Base-by-base conservation (phyloP, 2,329 filamentous ascomycete species). In the Epichloe brachyelytri region DNA sequence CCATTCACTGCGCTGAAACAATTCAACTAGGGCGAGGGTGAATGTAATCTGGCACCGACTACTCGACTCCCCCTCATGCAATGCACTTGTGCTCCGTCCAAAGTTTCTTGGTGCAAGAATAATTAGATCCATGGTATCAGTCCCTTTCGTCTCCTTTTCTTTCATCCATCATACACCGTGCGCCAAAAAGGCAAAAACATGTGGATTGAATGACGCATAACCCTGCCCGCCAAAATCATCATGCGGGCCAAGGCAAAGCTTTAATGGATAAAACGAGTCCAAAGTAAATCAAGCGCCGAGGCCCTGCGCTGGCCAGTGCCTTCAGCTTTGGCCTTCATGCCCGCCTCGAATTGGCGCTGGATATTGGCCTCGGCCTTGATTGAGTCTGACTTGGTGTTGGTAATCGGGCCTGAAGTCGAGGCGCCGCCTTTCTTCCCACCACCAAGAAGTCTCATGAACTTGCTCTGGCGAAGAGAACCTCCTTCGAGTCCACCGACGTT, bases 381-480 rank as follows among this genome's bases (percentile, higher is more conserved):
- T 38, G 62, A 68, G 55, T 64, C 60, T 7, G 63, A 58, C 58
- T 65, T 59, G 58, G 54, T 56, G 57, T 64, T 59, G 48, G 58
- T 49, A 22, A 46, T 38, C 33, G 41, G 39, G 43, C 53, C 50
- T 20, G 57, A 50, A 0, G 58, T 52, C 6, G 56, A 60, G 33
- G 60, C 63, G 19, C 67, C 65, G 22, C 65, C 65, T 61, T 75
- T 78, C 54, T 72, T 76, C 2, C 67, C 74, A 19, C 67, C 74
- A 19, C 78, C 78, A 4, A 82, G 68, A 1, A 82, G 71, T 34
- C 75, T 69, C 58, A 80, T 63, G 54, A 80, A 80, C 64, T 82
- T 82, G 54, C 67, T 65, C 57, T 79, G 75, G 12, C 78, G 70
- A 46, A 68, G 67, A 17, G 66, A 57, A 20, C 73, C 76, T 34